Percentiles rank a stretch among this genome's conserved stretches.
Evolutionary conservation across 305 asterid genomes (phyloP).

Genomic region (Ilex paraguariensis): DNA sequence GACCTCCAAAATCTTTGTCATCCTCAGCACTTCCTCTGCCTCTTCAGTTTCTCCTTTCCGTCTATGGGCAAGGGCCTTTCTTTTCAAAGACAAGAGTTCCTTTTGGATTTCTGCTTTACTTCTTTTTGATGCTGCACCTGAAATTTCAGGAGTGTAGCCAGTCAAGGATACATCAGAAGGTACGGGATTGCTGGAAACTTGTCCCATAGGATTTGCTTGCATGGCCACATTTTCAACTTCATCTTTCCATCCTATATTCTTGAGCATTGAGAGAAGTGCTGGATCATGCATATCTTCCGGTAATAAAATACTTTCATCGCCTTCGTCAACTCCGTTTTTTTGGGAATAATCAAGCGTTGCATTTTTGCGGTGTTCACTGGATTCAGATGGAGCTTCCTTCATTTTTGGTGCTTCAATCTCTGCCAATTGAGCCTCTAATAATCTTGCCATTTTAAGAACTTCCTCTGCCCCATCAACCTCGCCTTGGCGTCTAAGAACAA

Average conservation of each 20-base stretch:
- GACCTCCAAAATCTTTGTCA: background rate
- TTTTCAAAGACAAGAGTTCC: slow-evolving; percentile 1
- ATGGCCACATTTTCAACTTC: background rate
- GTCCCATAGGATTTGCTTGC: background rate
- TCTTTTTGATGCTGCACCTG: background rate
- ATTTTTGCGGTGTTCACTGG: slow-evolving; percentile 14
- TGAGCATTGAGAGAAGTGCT: background rate
- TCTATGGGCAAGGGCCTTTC: background rate
- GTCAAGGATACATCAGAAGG: background rate
- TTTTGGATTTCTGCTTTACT: background rate
- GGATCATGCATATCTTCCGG: background rate
- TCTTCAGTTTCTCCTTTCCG: slow-evolving; percentile 1
- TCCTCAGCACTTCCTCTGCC: slow-evolving; percentile 1
- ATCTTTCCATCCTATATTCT: background rate
- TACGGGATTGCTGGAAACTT: background rate
- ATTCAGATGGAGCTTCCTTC: slow-evolving; percentile 25
- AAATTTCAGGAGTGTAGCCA: background rate
- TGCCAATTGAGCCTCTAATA: slow-evolving; percentile 60
- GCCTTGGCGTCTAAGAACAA: slow-evolving; percentile 80
- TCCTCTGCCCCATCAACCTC: slow-evolving; percentile 78
- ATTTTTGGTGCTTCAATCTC: slow-evolving; percentile 50
- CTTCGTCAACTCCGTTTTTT: slow-evolving; percentile 4
- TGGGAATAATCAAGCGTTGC: slow-evolving; percentile 17
- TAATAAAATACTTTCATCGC: background rate
- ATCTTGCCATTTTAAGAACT: slow-evolving; percentile 54